These are phyloP conservation scores for Tagetes erecta DNA, from an alignment of 129 eudicot species.

Conservation along the genomic window DNA sequence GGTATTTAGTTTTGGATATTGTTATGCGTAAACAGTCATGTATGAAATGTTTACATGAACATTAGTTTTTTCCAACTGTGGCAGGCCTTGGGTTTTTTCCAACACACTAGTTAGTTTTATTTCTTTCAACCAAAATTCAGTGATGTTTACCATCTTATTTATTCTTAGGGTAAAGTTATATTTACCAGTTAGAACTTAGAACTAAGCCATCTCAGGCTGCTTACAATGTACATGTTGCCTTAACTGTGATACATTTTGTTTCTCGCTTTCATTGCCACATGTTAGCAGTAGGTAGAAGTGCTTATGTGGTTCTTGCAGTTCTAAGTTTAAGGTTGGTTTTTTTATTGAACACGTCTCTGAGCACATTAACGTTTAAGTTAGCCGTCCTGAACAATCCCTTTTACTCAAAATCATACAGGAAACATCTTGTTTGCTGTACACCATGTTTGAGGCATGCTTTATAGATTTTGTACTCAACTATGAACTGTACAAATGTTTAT, in stretches of 20 bases:
- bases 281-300: not conserved
- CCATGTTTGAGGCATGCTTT: not conserved
- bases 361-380: not conserved
- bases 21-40: not conserved
- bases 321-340: not conserved
- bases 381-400: too few relatives aligned
- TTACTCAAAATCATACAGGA: not conserved
- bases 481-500: not conserved
- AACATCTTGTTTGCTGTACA: not conserved
- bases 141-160: too few relatives aligned
- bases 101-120: not conserved
- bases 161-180: too few relatives aligned
- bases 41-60: not conserved
- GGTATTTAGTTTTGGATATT: not conserved
- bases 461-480: conserved; percentile 1
- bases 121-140: too few relatives aligned
- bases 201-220: not conserved
- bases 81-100: not conserved
- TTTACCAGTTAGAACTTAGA: too few relatives aligned
- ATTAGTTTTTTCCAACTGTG: not conserved
- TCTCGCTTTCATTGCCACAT: not conserved
- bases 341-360: not conserved
- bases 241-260: not conserved
- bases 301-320: not conserved
- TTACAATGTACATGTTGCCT: not conserved